Evolutionary conservation across 1,284 basidiomycete species (phyloP), one percentile per base, ranked within the genome.

Genomic region (Ceratobasidium sp.): DNA sequence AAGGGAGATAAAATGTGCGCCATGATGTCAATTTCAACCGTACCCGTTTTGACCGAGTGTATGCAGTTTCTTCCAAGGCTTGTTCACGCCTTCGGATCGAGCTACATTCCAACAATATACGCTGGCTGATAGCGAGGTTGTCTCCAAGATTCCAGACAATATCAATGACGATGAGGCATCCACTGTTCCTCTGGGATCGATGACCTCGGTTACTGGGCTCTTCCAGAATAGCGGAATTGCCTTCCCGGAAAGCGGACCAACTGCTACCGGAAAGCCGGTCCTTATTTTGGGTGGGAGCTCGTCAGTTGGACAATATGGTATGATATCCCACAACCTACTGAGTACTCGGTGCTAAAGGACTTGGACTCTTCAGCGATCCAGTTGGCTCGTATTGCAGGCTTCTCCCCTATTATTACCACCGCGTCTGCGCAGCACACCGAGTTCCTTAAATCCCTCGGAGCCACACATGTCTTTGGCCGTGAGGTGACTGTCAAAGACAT

Each of bases 401-500:
- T 79, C 69, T 73, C 59, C 27, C 79, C 87, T 85, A 47, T 82
- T 33, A 77, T 78, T 50, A 71, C 77, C 47, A 79, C 87, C 1
- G 84, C 89, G 1, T 89, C 87, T 7, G 78, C 79, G 17, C 84
- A 83, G 76, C 85, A 89, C 76, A 78, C 80, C 22, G 81, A 80
- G 0, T 79, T 80, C 48, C 84, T 91, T 74, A 86, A 85, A 77
- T 81, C 83, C 0, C 81, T 88, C 27, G 89, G 90, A 1, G 90
- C 88, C 0, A 87, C 87, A 0, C 82, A 87, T 53, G 81, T 88
- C 67, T 79, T 90, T 64, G 86, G 89, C 75, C 84, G 87, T 50
- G 79, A 83, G 22, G 54, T 80, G 17, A 56, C 78, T 9, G 79
- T 87, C 24, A 76, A 75, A 0, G 74, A 69, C 1, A 79, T 82